A percentile compares a stretch with the other conserved stretches of the same genome.
phyloP scores from a whole-genome alignment of 805 yeast species.

The Candida broadrunensis region DNA sequence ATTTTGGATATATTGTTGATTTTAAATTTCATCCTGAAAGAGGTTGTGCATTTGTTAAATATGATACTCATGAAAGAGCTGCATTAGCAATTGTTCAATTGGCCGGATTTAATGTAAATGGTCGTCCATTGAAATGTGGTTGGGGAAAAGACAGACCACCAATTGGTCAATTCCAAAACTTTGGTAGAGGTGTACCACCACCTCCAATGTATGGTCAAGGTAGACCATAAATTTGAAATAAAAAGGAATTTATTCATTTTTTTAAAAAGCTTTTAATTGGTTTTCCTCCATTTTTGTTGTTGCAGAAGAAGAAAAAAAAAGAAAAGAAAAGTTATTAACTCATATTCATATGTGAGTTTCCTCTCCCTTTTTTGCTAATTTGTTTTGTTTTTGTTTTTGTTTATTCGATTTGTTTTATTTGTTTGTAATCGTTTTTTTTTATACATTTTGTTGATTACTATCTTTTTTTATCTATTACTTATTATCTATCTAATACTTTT shows the following conservation, averaged over 20 bases:
- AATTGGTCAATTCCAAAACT: conserved; percentile 19
- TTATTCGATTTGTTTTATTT: conserved; percentile 9
- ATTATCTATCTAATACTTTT: too few species aligned
- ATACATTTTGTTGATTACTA: too few species aligned
- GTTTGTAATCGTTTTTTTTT: conserved; percentile 6
- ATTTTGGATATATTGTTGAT: conserved; percentile 80
- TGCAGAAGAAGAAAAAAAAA: too few species aligned
- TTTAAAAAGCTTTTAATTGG: too few species aligned
- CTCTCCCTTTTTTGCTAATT: too few species aligned
- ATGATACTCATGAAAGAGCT: conserved; percentile 84
- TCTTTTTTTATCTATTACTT: too few species aligned
- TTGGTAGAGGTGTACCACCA: conserved; percentile 19
- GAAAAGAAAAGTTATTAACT: too few species aligned
- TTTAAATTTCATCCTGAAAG: conserved; percentile 76
- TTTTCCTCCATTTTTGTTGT: too few species aligned
- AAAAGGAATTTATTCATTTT: too few species aligned
- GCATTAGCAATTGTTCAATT: conserved; percentile 83
- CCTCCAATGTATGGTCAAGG: conserved; percentile 27
- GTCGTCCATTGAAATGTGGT: conserved; percentile 76
- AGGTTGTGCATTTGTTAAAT: conserved; percentile 87
- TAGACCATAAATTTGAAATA: conserved; percentile 11
- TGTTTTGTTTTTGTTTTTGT: not conserved
- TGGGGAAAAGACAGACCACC: conserved; percentile 73
- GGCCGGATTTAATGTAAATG: conserved; percentile 66
- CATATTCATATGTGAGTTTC: too few species aligned